phyloP scores from a whole-genome alignment of 2,329 filamentous ascomycete species.

The Torrubiella hemipterigena region DNA sequence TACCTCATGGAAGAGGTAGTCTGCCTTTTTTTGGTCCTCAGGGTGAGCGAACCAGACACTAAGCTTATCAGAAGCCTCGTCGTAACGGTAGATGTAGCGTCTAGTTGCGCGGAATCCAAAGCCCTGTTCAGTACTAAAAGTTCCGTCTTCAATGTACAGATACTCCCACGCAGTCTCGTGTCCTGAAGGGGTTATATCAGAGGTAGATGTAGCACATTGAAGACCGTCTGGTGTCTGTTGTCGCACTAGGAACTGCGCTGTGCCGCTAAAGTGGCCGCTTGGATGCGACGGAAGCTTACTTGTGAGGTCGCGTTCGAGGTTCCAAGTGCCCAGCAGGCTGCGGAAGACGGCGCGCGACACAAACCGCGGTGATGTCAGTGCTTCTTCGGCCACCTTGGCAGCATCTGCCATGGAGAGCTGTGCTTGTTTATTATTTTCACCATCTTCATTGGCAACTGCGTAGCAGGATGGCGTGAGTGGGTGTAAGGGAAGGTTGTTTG shows the following conservation, averaged over 20 bases:
- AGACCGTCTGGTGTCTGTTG: slow-evolving; percentile 42
- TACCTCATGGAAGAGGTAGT: slow-evolving; percentile 67
- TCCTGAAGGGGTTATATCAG: slow-evolving; percentile 9
- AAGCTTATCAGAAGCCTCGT: slow-evolving; percentile 44
- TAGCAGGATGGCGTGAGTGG: slow-evolving; percentile 46
- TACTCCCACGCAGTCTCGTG: slow-evolving; percentile 43
- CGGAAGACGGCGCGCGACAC: slow-evolving; percentile 57
- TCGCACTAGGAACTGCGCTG: slow-evolving; percentile 51
- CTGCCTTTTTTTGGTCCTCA: slow-evolving; percentile 48
- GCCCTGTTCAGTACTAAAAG: slow-evolving; percentile 45
- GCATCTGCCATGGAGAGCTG: slow-evolving; percentile 32
- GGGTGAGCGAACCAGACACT: slow-evolving; percentile 64
- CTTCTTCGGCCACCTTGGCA: slow-evolving; percentile 25
- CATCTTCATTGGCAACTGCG: slow-evolving; percentile 23
- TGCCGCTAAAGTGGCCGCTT: slow-evolving; percentile 53
- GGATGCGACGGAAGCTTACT: slow-evolving; percentile 46
- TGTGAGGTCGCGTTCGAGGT: slow-evolving; percentile 42
- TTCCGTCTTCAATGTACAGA: slow-evolving; percentile 56
- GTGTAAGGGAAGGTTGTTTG: slow-evolving; percentile 33
- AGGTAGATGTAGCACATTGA: slow-evolving; percentile 15
- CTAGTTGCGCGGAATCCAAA: slow-evolving; percentile 47
- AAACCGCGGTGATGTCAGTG: slow-evolving; percentile 34
- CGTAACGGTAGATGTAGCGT: slow-evolving; percentile 63
- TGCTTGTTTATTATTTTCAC: slow-evolving; percentile 24
- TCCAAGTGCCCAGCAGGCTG: slow-evolving; percentile 60